These are phyloP conservation scores for Xanthoconium separans DNA, from an alignment of 1,284 basidiomycete genomes.

Conservation along the genomic window DNA sequence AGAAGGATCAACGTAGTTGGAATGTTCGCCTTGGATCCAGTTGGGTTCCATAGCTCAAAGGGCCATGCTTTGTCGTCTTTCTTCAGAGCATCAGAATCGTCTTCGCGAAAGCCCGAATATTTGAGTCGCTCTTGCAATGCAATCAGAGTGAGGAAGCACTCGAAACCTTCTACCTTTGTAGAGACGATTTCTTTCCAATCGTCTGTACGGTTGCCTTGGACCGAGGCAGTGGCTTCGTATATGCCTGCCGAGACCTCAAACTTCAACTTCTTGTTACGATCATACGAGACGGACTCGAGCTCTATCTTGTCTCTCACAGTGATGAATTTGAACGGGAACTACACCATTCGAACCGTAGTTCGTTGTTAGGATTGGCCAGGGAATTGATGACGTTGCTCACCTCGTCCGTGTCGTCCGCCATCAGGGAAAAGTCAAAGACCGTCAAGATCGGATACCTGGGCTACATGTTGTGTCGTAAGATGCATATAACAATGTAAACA, in stretches of 20 bases:
- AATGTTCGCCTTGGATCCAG: background rate
- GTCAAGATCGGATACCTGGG: background rate
- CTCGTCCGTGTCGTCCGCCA: background rate
- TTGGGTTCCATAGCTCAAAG: background rate
- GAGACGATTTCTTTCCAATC: no score
- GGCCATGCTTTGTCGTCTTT: background rate
- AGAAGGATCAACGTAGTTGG: background rate
- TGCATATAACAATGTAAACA: background rate
- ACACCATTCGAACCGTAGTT: background rate
- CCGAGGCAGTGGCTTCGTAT: background rate
- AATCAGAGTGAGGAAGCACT: background rate
- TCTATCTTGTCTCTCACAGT: background rate
- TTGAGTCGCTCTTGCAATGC: background rate
- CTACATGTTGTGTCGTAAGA: background rate
- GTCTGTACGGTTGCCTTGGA: background rate
- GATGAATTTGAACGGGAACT: background rate
- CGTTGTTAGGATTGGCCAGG: background rate
- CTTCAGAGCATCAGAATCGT: background rate
- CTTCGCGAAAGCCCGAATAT: background rate
- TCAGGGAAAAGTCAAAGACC: background rate
- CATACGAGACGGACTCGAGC: background rate
- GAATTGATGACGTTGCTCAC: background rate
- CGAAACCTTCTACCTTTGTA: background rate
- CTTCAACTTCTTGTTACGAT: background rate
- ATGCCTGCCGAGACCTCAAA: background rate